phyloP scores from a whole-genome alignment of 495 filamentous ascomycete species.

The Cladorrhinum samala region DNA sequence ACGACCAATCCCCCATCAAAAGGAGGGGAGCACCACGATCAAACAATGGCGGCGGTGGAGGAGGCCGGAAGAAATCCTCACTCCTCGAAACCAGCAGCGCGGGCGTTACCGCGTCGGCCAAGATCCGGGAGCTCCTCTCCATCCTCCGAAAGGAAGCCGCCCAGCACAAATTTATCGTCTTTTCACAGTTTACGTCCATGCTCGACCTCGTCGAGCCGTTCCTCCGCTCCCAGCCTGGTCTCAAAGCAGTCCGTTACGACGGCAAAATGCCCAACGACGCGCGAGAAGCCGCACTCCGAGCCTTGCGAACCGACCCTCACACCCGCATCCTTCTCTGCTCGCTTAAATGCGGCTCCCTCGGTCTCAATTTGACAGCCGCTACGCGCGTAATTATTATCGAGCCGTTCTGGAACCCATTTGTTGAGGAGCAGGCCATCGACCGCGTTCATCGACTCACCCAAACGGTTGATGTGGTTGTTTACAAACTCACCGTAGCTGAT shows the following conservation, averaged over 20 bases:
- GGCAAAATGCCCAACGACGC: conserved; percentile 91
- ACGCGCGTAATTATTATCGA: conserved; percentile 91
- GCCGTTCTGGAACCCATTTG: conserved; percentile 97
- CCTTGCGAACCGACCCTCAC: conserved; percentile 62
- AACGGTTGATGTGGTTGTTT: conserved; percentile 87
- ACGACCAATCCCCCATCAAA: conserved; percentile 12
- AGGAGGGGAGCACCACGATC: too few relatives aligned
- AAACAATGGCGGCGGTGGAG: too few relatives aligned
- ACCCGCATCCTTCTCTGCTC: conserved; percentile 82
- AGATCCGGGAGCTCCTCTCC: conserved; percentile 76
- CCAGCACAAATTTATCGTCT: conserved; percentile 91
- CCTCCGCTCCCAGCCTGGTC: conserved; percentile 55
- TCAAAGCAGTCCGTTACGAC: conserved; percentile 84
- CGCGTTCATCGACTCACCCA: conserved; percentile 95
- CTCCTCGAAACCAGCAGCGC: conserved; percentile 1
- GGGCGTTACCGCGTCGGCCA: conserved; percentile 58
- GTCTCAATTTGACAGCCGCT: conserved; percentile 90
- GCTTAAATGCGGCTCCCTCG: conserved; percentile 86
- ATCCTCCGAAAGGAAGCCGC: conserved; percentile 73
- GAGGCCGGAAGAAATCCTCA: background rate
- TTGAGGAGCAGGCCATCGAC: conserved; percentile 98
- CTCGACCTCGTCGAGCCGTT: conserved; percentile 94
- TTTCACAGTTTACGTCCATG: conserved; percentile 95
- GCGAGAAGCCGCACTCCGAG: conserved; percentile 72
- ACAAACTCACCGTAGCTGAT: conserved; percentile 77